Conservation (phyloP, 148 eudicot species). For the Simmondsia chinensis region DNA sequence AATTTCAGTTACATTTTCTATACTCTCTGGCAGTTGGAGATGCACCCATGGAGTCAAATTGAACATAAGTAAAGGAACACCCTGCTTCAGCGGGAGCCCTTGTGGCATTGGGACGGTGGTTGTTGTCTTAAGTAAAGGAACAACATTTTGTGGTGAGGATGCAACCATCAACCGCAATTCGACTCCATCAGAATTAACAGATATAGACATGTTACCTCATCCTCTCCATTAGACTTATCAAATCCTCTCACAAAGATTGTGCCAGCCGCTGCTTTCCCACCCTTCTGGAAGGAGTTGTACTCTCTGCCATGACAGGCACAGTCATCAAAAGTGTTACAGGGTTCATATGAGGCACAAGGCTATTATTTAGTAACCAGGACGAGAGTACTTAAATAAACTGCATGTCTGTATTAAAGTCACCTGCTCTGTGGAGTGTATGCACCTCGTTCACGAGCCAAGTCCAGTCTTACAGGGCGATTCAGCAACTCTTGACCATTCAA, state of each 20-base stretch:
- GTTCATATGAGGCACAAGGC: too few relatives aligned
- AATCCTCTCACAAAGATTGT: constrained; percentile 64
- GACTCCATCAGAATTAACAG: too few relatives aligned
- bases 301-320: constrained; percentile 18
- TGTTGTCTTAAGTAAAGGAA: too few relatives aligned
- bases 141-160: too few relatives aligned
- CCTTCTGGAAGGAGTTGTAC: constrained; percentile 42
- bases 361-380: too few relatives aligned
- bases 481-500: constrained; percentile 41
- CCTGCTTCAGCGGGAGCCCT: too few relatives aligned
- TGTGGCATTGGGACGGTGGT: too few relatives aligned
- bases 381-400: neutral
- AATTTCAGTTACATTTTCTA: too few relatives aligned
- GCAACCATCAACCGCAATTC: too few relatives aligned
- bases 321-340: neutral
- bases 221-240: constrained; percentile 39
- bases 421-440: constrained; percentile 50
- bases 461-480: constrained; percentile 51
- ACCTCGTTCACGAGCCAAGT: constrained; percentile 60
- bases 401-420: constrained; percentile 18
- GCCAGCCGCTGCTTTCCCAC: constrained; percentile 25
- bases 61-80: too few relatives aligned
- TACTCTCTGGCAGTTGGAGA: too few relatives aligned
- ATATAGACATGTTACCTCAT: constrained; percentile 28
- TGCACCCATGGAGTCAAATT: too few relatives aligned